Conservation (phyloP, 306 rosid genomes). For the Abrus pulchellus region DNA sequence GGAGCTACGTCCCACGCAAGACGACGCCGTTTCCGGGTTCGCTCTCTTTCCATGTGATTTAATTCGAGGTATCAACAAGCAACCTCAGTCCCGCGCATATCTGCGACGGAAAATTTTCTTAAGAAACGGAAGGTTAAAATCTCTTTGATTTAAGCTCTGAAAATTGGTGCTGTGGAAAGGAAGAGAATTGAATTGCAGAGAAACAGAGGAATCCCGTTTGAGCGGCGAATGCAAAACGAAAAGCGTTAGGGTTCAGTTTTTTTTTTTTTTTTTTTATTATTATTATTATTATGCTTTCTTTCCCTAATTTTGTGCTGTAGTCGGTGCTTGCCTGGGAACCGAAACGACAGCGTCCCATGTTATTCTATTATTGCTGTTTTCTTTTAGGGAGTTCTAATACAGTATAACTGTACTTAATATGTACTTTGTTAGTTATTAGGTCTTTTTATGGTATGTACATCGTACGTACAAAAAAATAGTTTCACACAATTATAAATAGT, state of each 20-base stretch:
- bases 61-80: slow-evolving; percentile 21
- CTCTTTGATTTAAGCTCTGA: not conserved
- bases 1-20: slow-evolving; percentile 84
- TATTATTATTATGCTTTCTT: not conserved
- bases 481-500: too few relatives aligned
- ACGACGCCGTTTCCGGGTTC: slow-evolving; percentile 82
- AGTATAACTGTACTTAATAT: too few relatives aligned
- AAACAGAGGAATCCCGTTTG: not conserved
- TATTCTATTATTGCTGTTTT: too few relatives aligned
- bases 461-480: too few relatives aligned
- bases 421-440: too few relatives aligned
- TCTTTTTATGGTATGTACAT: too few relatives aligned
- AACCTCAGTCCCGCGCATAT: not conserved
- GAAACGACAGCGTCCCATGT: not conserved
- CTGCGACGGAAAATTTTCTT: slow-evolving; percentile 8
- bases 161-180: not conserved
- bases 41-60: slow-evolving; percentile 68
- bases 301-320: not conserved
- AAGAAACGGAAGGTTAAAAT: not conserved
- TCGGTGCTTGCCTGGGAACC: not conserved
- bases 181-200: not conserved
- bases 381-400: too few relatives aligned
- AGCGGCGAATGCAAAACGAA: not conserved
- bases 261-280: not conserved
- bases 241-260: slow-evolving; percentile 19